Evolutionary conservation across 2,329 filamentous ascomycete genomes (phyloP).

Genomic region (Orbilia javanica): DNA sequence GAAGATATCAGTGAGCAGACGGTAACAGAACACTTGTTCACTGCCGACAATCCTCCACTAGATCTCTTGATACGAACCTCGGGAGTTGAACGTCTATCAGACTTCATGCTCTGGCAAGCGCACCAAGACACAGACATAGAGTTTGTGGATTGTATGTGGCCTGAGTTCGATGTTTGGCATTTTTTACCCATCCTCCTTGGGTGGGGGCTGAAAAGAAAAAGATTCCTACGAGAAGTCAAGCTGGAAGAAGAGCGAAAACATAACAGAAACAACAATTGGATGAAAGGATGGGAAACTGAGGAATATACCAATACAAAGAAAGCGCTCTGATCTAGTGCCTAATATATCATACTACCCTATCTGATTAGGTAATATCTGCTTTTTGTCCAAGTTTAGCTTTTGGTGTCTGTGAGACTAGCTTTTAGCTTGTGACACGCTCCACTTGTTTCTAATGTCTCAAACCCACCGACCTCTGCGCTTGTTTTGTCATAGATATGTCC

Average conservation of each 20-base stretch:
- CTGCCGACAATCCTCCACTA: conserved; percentile 83
- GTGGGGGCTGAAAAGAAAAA: conserved; percentile 77
- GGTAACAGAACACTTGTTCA: conserved; percentile 88
- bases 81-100: conserved; percentile 89
- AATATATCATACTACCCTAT: not conserved
- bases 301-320: conserved; percentile 24
- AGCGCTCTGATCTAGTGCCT: conserved; percentile 8
- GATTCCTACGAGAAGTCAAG: conserved; percentile 64
- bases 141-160: conserved; percentile 93
- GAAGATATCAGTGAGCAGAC: conserved; percentile 88
- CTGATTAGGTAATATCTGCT: not conserved
- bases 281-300: conserved; percentile 15
- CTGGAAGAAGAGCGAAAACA: conserved; percentile 61
- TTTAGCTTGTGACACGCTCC: not conserved
- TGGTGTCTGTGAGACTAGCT: not conserved
- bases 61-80: conserved; percentile 93
- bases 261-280: conserved; percentile 21
- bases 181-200: conserved; percentile 93
- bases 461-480: not conserved
- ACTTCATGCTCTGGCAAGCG: conserved; percentile 99
- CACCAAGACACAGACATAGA: conserved; percentile 92
- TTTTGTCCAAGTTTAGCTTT: not conserved
- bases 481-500: not conserved
- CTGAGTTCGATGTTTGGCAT: conserved; percentile 92
- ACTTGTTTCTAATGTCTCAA: not conserved